Percentiles rank a stretch among this genome's conserved stretches.
Conservation (phyloP, 2,329 filamentous ascomycete species). For the Phialophora tarda region DNA sequence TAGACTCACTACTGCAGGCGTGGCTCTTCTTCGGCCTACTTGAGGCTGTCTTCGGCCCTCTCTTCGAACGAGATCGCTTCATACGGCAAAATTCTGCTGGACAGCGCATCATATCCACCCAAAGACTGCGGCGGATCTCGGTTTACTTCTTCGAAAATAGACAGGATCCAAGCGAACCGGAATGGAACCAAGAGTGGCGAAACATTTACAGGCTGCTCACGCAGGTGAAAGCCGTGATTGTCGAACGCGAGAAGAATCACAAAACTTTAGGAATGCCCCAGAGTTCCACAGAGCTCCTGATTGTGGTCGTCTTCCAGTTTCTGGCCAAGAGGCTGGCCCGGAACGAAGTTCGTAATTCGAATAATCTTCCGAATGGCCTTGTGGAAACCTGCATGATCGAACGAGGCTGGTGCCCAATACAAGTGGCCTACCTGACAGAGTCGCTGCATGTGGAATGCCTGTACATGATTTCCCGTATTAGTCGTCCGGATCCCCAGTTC, state of each 20-base stretch:
- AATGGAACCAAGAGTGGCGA: slow-evolving; percentile 4
- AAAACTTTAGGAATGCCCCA: not conserved
- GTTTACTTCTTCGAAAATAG: not conserved
- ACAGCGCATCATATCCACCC: not conserved
- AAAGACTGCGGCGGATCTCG: slow-evolving; percentile 1
- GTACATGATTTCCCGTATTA: slow-evolving; percentile 3
- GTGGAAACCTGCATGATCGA: not conserved
- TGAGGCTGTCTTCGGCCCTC: not conserved
- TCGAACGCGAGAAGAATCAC: not conserved
- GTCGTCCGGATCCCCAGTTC: not conserved
- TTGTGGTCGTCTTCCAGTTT: slow-evolving; percentile 4
- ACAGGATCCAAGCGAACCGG: not conserved
- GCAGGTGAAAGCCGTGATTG: not conserved
- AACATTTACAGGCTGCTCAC: not conserved
- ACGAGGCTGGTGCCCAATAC: slow-evolving; percentile 1
- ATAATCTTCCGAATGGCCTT: not conserved
- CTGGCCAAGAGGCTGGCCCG: not conserved
- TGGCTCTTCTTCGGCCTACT: slow-evolving; percentile 6
- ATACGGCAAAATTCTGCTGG: not conserved
- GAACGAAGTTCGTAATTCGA: slow-evolving; percentile 1
- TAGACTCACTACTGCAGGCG: not conserved
- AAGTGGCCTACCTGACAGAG: not conserved
- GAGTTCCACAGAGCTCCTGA: not conserved
- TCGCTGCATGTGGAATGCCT: slow-evolving; percentile 4
- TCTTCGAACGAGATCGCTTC: not conserved